A percentile compares a stretch with the other conserved stretches of the same genome.
phyloP scores from a whole-genome alignment of 495 filamentous ascomycete genomes.

The Penicillium bialowiezense region DNA sequence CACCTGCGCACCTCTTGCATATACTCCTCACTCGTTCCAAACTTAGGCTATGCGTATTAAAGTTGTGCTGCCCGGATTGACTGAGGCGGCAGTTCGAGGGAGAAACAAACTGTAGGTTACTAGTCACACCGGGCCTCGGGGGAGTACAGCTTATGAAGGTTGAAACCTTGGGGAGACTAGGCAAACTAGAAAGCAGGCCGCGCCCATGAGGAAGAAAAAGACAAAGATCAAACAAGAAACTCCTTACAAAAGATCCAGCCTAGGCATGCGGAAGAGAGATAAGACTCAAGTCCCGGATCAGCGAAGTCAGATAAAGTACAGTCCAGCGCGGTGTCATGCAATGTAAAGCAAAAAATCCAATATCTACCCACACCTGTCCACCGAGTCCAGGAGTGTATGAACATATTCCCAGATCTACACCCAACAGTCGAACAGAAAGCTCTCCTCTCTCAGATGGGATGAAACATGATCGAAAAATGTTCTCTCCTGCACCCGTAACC shows the following conservation, averaged over 20 bases:
- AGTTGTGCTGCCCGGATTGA: no score
- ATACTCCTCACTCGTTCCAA: no score
- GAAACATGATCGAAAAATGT: constrained; percentile 23
- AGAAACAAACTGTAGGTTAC: no score
- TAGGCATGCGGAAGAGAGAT: constrained; percentile 5
- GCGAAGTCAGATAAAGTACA: constrained; percentile 33
- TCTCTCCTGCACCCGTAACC: constrained; percentile 11
- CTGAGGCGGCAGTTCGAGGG: no score
- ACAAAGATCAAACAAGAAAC: not conserved
- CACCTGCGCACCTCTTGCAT: no score
- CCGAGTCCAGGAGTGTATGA: constrained; percentile 13
- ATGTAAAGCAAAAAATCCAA: constrained; percentile 28
- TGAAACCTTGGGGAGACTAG: not conserved
- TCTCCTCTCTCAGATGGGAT: constrained; percentile 13
- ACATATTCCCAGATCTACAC: constrained; percentile 20
- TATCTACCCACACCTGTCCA: constrained; percentile 30
- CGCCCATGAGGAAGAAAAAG: constrained; percentile 5
- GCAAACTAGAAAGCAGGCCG: not conserved
- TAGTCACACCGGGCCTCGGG: no score
- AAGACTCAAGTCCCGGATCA: constrained; percentile 11
- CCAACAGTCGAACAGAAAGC: constrained; percentile 15
- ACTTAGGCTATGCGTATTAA: no score
- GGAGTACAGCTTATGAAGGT: no score
- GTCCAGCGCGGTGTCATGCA: constrained; percentile 32
- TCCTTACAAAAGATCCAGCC: constrained; percentile 7